phyloP scores from a whole-genome alignment of 768 basidiomycete genomes.

The Polyporus arcularius region DNA sequence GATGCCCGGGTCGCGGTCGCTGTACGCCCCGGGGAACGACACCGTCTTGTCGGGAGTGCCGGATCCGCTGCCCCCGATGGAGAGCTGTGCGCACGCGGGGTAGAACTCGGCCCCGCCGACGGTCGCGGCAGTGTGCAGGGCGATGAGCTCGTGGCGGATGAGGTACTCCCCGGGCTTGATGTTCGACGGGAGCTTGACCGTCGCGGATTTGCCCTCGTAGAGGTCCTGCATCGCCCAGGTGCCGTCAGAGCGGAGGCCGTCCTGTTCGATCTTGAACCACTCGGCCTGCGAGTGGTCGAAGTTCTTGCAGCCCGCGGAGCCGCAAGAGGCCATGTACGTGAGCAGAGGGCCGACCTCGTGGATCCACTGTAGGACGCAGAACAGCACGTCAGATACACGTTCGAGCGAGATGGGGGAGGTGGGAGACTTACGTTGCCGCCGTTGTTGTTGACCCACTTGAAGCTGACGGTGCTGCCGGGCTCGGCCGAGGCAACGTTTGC shows the following conservation, averaged over 20 bases:
- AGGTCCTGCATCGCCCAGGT: conserved; percentile 33
- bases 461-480: conserved; percentile 54
- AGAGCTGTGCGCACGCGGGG: conserved; percentile 61
- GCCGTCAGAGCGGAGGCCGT: conserved; percentile 27
- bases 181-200: conserved; percentile 38
- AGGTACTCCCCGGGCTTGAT: conserved; percentile 72
- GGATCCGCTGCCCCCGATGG: conserved; percentile 53
- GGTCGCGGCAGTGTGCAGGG: conserved; percentile 26
- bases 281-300: conserved; percentile 60
- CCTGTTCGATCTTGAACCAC: conserved; percentile 66
- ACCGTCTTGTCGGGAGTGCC: conserved; percentile 54
- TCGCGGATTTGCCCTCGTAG: conserved; percentile 28
- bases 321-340: conserved; percentile 74
- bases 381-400: neutral
- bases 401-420: neutral
- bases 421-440: conserved; percentile 23
- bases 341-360: conserved; percentile 71
- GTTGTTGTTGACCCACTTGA: conserved; percentile 55
- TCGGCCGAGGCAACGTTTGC: conserved; percentile 52
- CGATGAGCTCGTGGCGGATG: conserved; percentile 62
- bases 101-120: conserved; percentile 74
- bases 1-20: conserved; percentile 70
- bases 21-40: conserved; percentile 72
- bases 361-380: conserved; percentile 40
- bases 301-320: conserved; percentile 52